Base-by-base conservation (phyloP, 331 rosid species). In the Telfairia occidentalis region DNA sequence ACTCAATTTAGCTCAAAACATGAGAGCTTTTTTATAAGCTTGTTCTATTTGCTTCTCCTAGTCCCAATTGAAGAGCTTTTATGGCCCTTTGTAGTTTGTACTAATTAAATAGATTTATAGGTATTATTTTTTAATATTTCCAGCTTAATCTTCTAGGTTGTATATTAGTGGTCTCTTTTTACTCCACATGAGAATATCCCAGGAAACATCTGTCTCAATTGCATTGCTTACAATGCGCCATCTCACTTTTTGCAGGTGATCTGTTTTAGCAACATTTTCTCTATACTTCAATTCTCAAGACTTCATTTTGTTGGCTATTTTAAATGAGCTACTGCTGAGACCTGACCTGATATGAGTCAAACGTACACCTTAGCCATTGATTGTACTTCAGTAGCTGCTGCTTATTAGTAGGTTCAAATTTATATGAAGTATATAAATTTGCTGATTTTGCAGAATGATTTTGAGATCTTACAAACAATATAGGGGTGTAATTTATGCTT, bases 221-320 rank as follows among this genome's bases (percentile, higher is more conserved):
- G 48, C 49, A 7, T 63, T 18, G 45, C 71, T 34, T 21, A 61
- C 42, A 61, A 18, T 2, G 24, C 26, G 65, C 9, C 26, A 63
- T 63, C 48, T 37, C 72, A 37, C 30, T 34, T 37, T 65, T 38
- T 30, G 50, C n/a, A 19, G 28, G 73, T 12, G 32, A 65, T 65
- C 10, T n/a, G 1, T n/a, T 37, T 35, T 64, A 5, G 7, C 71
- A 35, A 67, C 52, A 66, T 66, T 1, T 19, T 42, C 8, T 15
- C 21, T 37, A 2, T 23, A 37, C 11, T 37, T 67, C 7, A 67
- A 67, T 40, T 67, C 26, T 67, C 73, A 67, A 54, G 53, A 67
- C 73, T 42, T 67, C 53, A 23, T 67, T 9, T 67, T 42, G 73
- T 42, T 58, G 73, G 73, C 73, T 12, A 66, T 66, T 38, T 26